Evolutionary conservation across 441 rosid genomes (phyloP).

Genomic region (Erysimum cheiri): DNA sequence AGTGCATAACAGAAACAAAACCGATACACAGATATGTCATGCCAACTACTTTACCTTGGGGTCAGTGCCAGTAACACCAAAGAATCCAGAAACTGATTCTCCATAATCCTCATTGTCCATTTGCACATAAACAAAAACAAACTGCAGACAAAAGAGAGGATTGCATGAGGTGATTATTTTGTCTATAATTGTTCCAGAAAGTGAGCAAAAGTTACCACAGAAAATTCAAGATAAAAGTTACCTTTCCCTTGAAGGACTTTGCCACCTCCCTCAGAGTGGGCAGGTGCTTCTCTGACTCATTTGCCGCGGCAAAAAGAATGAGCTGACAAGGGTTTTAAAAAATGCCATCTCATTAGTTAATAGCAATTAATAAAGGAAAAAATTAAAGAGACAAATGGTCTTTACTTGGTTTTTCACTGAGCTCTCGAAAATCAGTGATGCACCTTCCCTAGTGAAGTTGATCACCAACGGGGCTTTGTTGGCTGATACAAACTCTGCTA

Average conservation of each 20-base stretch:
- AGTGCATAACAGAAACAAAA: constrained; percentile 16
- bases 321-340: constrained; percentile 52
- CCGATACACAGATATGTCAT: not conserved
- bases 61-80: constrained; percentile 74
- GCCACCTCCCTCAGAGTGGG: constrained; percentile 79
- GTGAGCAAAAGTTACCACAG: constrained; percentile 11
- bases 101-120: constrained; percentile 92
- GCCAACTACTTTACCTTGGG: constrained; percentile 54
- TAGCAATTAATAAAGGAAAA: constrained; percentile 11
- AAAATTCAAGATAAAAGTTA: constrained; percentile 41
- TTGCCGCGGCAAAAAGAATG: constrained; percentile 71
- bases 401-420: constrained; percentile 80
- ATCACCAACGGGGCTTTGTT: constrained; percentile 90
- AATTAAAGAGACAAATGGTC: constrained; percentile 1
- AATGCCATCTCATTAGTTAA: constrained; percentile 4
- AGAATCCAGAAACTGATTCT: constrained; percentile 85
- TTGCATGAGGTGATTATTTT: not conserved
- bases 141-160: constrained; percentile 57
- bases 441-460: constrained; percentile 79
- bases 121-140: constrained; percentile 85
- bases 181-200: constrained; percentile 12
- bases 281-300: constrained; percentile 72
- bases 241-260: constrained; percentile 89
- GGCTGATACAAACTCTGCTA: constrained; percentile 67
- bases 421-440: constrained; percentile 75